Evolutionary conservation across 2,329 filamentous ascomycete genomes (phyloP), one percentile per base, ranked within the genome.

Genomic region (Verticillium zaregamsianum): DNA sequence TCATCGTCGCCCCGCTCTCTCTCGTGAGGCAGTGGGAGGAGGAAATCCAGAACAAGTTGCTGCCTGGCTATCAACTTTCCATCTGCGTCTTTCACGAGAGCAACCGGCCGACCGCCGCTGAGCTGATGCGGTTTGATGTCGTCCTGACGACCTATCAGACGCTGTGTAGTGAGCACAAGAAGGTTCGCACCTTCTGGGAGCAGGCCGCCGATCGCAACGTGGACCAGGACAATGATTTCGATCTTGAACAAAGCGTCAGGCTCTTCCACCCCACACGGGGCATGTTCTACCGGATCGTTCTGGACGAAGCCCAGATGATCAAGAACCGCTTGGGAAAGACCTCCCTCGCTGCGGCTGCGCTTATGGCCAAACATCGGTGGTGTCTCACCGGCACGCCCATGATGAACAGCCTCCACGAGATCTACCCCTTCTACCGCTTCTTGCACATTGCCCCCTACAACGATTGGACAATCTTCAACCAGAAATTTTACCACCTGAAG

Each of bases 1-100:
- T 97, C 28, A 92, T 97, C 57, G 81, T 96, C 57, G 91, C 89
- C 0, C 92, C 92, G 0, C 86, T 96, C 12, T 88, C 91, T 3
- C 78, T 97, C 17, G 84, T 96, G 72, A 85, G 87, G 17, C 93
- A 97, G 72, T 97, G 93, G 93, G 87, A 91, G 69, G 83, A 88
- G 57, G 93, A 97, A 73, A 91, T 97, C 56, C 73, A 80, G 62
- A 83, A 81, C 40, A 93, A 93, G 73, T 75, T 95, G 39, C 87
- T 87, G 64, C 66, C 75, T 0, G 76, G 76, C 0, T 79, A 90
- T 69, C 77, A 80, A 35, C 75, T 96, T 15, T 86, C 80, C 0
- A 86, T 91, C 1, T 87, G 85, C 66, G 82, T 93, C 35, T 84
- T 91, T 61, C 92, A 96, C 69, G 85, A 86, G 25, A 73, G 73